Percentiles rank a stretch among this genome's conserved stretches.
phyloP scores from a whole-genome alignment of 495 filamentous ascomycete genomes.

The Lophium mytilinum region DNA sequence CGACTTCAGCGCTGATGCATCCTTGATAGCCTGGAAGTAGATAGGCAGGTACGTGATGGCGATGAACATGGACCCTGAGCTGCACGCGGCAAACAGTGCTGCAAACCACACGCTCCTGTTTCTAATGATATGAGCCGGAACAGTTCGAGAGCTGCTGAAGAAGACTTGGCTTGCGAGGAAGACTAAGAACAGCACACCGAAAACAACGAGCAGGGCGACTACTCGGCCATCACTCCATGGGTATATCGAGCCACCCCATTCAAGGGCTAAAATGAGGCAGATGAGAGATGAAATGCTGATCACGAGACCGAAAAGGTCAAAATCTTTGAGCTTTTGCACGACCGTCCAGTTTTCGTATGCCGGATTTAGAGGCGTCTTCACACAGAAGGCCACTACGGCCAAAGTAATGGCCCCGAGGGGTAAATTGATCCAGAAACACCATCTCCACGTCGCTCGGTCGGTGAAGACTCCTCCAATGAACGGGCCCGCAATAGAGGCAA shows the following conservation, averaged over 20 bases:
- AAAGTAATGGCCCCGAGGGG: conserved; percentile 51
- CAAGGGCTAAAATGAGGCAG: conserved; percentile 66
- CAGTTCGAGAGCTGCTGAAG: conserved; percentile 48
- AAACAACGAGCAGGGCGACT: conserved; percentile 63
- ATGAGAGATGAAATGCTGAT: conserved; percentile 68
- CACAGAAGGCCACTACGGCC: conserved; percentile 44
- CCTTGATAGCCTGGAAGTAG: conserved; percentile 22
- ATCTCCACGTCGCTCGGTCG: conserved; percentile 54
- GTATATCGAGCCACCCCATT: conserved; percentile 75
- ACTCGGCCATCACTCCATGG: conserved; percentile 58
- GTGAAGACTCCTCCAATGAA: conserved; percentile 65
- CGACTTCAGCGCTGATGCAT: conserved; percentile 5
- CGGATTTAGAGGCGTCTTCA: conserved; percentile 41
- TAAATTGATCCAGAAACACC: conserved; percentile 67
- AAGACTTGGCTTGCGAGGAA: conserved; percentile 42
- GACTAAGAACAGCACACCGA: conserved; percentile 50
- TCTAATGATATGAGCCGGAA: conserved; percentile 64
- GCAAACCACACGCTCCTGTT: conserved; percentile 58
- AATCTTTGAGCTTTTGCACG: conserved; percentile 44
- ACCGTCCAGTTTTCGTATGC: neutral
- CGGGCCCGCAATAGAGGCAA: conserved; percentile 58
- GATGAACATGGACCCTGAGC: conserved; percentile 61
- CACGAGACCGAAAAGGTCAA: conserved; percentile 59
- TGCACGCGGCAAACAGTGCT: conserved; percentile 45
- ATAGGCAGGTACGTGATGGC: conserved; percentile 15